Base-by-base conservation (phyloP, 164 flowering plant species). In the Magnolia kwangsiensis region DNA sequence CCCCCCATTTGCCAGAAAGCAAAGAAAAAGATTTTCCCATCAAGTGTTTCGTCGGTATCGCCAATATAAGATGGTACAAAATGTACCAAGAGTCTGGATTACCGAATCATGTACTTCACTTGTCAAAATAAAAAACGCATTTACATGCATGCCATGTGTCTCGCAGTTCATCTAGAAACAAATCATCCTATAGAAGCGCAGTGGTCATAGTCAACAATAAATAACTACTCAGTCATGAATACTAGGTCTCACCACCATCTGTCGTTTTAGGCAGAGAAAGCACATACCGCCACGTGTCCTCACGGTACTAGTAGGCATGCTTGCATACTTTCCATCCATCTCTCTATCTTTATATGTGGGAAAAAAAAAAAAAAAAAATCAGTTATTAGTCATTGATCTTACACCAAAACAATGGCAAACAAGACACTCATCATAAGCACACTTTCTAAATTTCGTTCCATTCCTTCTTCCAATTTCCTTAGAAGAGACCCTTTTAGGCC, bases 371-470 rank as follows among this genome's bases (percentile, higher is more conserved):
- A 45, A 69, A 0, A 69, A 69, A 69, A 37, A 37, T 7, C 45
- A 37, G 29, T 16, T 7, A 37, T 37, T 37, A 37, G 29, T 16
- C 45, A 4, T 37, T 37, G 45, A 37, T 4, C 1, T 27, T 27
- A 37, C 45, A 16, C 20, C 21, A 20, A 79, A 11, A 76, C 76
- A 27, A 72, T 78, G 83, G 78, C 83, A n/a, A 83, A 63, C 77
- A 45, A 75, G 66, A 24, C 69, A 63, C 50, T 80, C 4, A 64
- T 31, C 23, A 11, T 77, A 50, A 18, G 65, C 51, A 27, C 51
- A 51, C 20, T 77, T 31, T 67, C 77, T 45, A 78, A 69, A 50
- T 51, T 71, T 45, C 58, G 72, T 24, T 23, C 6, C 7, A 7
- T 74, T 19, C 68, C 77, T 45, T 27, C 74, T 13, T 9, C 69